These are phyloP conservation scores for Acrocalymma vagum DNA, from an alignment of 2,329 filamentous ascomycete genomes.

Conservation along the genomic window DNA sequence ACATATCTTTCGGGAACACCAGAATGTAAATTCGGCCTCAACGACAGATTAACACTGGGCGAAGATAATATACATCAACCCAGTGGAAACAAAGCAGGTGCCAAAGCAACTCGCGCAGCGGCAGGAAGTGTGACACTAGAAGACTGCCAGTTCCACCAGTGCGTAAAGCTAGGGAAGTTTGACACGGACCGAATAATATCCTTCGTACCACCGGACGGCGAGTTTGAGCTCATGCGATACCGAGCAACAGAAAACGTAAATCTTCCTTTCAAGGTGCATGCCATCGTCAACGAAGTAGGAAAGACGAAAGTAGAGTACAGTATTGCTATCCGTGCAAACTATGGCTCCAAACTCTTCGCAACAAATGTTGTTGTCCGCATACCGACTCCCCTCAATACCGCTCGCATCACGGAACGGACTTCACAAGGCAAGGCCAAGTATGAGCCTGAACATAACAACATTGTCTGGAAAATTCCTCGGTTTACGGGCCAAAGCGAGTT, in stretches of 20 bases:
- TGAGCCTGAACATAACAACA: constrained; percentile 96
- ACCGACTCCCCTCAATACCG: constrained; percentile 95
- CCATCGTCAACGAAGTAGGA: constrained; percentile 96
- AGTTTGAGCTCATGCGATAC: constrained; percentile 99
- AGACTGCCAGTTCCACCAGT: constrained; percentile 99
- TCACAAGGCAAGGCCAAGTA: constrained; percentile 98
- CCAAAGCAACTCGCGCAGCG: constrained; percentile 92
- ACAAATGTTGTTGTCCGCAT: constrained; percentile 96
- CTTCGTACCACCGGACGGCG: constrained; percentile 95
- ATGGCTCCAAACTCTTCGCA: constrained; percentile 93
- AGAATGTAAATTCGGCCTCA: constrained; percentile 98
- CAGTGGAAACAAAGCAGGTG: constrained; percentile 78
- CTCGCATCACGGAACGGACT: constrained; percentile 89
- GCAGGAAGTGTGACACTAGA: constrained; percentile 95
- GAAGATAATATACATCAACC: constrained; percentile 65
- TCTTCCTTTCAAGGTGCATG: constrained; percentile 97
- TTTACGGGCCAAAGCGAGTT: constrained; percentile 98
- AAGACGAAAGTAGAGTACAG: constrained; percentile 99
- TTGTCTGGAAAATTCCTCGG: constrained; percentile 98
- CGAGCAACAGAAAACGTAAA: constrained; percentile 99
- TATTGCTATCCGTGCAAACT: constrained; percentile 97
- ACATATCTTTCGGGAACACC: constrained; percentile 96
- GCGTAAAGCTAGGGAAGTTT: constrained; percentile 96
- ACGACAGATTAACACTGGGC: constrained; percentile 93
- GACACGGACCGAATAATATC: constrained; percentile 96